Base-by-base conservation (phyloP, 176 grass and related monocot genomes). In the Eleusine indica region DNA sequence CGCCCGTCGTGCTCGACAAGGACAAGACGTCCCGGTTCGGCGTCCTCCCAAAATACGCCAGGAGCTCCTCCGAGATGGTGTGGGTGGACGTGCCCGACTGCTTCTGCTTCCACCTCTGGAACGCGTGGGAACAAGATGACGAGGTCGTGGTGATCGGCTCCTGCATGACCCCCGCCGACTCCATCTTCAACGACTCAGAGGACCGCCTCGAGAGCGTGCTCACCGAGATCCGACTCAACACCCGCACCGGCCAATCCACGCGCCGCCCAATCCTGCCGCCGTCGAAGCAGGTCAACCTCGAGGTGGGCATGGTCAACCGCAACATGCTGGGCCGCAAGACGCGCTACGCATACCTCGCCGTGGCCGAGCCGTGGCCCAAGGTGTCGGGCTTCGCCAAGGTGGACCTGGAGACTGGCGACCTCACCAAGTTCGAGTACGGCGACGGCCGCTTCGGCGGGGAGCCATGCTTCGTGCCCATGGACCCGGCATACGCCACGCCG, bases 41-140 rank as follows among this genome's bases (percentile, higher is more conserved):
- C 0, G 66, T 97, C 16, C 89, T 97, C 17, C 95, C 95, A 9
- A 97, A 95, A 81, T 88, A 89, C 86, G 90, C 92, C 22, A 3
- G 61, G 1, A 85, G 95, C 75, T 66, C 92, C 28, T 87, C 92
- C 16, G 86, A 93, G 82, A 93, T 95, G 72, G 56, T 14, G 74
- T 97, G 95, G 95, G 88, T 97, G 51, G 92, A 97, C 64, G 92
- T 97, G 54, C 92, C 95, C 22, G 92, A 97, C 79, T 97, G 95
- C 84, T 97, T 97, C 92, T 97, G 95, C 88, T 97, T 98, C 90
- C 95, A 98, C 89, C 89, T 98, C 29, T 98, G 95, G 95, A 98
- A 98, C 83, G 86, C 95, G 85, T 98, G 95, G 95, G 95, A 98
- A 86, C 92, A 97, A 30, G 92, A 61, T 1, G 79, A 80, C 21